Conservation (phyloP, 139 green algal genomes). For the Nannochloris sp. region DNA sequence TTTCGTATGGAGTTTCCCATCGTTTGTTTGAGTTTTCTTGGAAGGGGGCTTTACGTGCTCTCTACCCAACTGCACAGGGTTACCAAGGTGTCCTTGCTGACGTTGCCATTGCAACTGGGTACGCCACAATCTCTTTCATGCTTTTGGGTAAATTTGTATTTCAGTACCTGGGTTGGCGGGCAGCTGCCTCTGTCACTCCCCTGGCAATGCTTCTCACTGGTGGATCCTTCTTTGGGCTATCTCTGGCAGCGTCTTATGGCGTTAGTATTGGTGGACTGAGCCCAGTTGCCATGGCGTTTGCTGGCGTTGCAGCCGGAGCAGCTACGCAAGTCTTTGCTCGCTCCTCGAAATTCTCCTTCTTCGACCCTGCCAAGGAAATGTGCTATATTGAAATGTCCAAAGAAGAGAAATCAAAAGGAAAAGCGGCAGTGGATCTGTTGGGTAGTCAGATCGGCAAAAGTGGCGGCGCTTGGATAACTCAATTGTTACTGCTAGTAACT, state of each 20-base stretch:
- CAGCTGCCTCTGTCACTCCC: conserved; percentile 52
- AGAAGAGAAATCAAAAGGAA: conserved; percentile 72
- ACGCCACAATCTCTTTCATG: conserved; percentile 70
- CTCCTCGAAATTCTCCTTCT: conserved; percentile 68
- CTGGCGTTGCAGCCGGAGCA: conserved; percentile 49
- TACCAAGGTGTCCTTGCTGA: conserved; percentile 72
- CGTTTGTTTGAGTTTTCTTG: conserved; percentile 82
- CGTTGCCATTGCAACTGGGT: conserved; percentile 70
- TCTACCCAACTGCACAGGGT: conserved; percentile 56
- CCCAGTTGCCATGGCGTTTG: conserved; percentile 33
- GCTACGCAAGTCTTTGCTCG: conserved; percentile 71
- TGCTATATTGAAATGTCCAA: conserved; percentile 74
- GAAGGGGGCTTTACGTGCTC: conserved; percentile 75
- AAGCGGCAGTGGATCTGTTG: conserved; percentile 81
- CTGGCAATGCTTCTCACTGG: conserved; percentile 57
- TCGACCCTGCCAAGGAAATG: conserved; percentile 86
- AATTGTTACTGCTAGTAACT: conserved; percentile 49
- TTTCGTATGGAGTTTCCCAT: conserved; percentile 66
- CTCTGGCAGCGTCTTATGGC: conserved; percentile 24
- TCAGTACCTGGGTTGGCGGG: conserved; percentile 57
- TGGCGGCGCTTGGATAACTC: conserved; percentile 47
- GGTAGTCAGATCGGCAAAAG: conserved; percentile 73
- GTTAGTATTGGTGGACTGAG: conserved; percentile 12
- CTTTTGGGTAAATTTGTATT: conserved; percentile 72
- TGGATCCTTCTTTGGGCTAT: conserved; percentile 55